A percentile compares a stretch with the other conserved stretches of the same genome.
Conservation (phyloP, 768 basidiomycete genomes). For the Favolaschia claudopus region DNA sequence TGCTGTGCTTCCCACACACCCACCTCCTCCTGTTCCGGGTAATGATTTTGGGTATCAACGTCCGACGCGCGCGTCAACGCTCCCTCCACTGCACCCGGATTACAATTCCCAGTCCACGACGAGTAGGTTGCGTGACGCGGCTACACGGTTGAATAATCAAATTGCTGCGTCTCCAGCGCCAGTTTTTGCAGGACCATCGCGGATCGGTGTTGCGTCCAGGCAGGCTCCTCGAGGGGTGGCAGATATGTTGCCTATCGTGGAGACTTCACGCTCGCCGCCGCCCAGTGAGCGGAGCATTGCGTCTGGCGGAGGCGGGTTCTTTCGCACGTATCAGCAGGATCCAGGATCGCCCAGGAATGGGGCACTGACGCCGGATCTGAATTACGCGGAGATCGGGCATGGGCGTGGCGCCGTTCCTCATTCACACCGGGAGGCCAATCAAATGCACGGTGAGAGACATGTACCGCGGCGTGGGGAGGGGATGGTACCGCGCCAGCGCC, state of each 20-base stretch:
- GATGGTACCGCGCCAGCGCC: slow-evolving; percentile 9
- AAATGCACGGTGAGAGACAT: slow-evolving; percentile 18
- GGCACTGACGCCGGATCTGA: slow-evolving; percentile 73
- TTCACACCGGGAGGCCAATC: slow-evolving; percentile 31
- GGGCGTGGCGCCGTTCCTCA: slow-evolving; percentile 72
- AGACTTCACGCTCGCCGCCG: slow-evolving; percentile 64
- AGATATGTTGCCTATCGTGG: slow-evolving; percentile 67
- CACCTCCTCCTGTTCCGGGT: slow-evolving; percentile 31
- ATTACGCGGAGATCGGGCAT: slow-evolving; percentile 81
- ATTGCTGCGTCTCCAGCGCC: slow-evolving; percentile 39
- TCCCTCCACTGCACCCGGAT: slow-evolving; percentile 18
- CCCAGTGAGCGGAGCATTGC: slow-evolving; percentile 67
- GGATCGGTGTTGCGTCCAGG: slow-evolving; percentile 48
- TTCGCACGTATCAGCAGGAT: slow-evolving; percentile 63
- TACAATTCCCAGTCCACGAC: slow-evolving; percentile 33
- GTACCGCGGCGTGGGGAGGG: slow-evolving; percentile 28
- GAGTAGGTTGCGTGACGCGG: slow-evolving; percentile 41
- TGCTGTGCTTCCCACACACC: slow-evolving; percentile 26
- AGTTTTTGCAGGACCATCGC: slow-evolving; percentile 45
- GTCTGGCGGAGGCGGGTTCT: slow-evolving; percentile 65
- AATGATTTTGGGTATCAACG: slow-evolving; percentile 46
- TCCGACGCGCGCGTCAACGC: slow-evolving; percentile 22
- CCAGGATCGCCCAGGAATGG: slow-evolving; percentile 53
- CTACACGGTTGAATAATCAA: slow-evolving; percentile 46
- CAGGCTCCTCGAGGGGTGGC: slow-evolving; percentile 44